phyloP scores from a whole-genome alignment of 306 rosid species.

The Cucurbita pepo region DNA sequence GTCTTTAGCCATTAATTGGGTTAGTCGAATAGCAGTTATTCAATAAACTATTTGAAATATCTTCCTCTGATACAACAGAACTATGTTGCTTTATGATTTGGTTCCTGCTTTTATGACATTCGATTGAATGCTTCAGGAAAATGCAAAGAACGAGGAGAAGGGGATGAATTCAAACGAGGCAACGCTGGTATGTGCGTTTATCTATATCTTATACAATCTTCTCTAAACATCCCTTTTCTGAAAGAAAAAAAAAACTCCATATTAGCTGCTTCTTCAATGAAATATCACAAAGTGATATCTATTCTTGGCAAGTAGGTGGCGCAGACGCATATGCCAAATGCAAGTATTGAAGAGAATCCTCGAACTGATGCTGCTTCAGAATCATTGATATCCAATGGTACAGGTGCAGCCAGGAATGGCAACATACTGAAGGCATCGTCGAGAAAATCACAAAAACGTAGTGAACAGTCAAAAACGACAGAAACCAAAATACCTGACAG shows the following conservation, averaged over 20 bases:
- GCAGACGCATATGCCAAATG: conserved; percentile 13
- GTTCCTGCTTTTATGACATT: neutral
- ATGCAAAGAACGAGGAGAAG: conserved; percentile 12
- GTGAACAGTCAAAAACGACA: neutral
- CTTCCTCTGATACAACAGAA: neutral
- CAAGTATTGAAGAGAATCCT: conserved; percentile 9
- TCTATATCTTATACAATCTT: neutral
- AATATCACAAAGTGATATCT: neutral
- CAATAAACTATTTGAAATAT: neutral
- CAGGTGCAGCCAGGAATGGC: conserved; percentile 11
- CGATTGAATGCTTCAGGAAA: conserved; percentile 19
- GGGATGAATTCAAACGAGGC: conserved; percentile 16
- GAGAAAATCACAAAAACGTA: conserved; percentile 13
- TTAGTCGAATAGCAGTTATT: neutral
- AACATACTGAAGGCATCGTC: conserved; percentile 5
- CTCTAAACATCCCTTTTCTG: too few relatives aligned
- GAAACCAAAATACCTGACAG: conserved; percentile 9
- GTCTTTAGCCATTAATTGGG: neutral
- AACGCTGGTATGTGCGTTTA: conserved; percentile 5
- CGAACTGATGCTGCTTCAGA: conserved; percentile 7
- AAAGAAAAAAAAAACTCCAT: too few relatives aligned
- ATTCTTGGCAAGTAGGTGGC: conserved; percentile 21
- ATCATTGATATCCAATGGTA: conserved; percentile 7
- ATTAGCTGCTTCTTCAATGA: neutral
- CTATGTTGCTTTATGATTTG: neutral